phyloP scores from a whole-genome alignment of 768 basidiomycete species.

The Panaeolus cyanescens region DNA sequence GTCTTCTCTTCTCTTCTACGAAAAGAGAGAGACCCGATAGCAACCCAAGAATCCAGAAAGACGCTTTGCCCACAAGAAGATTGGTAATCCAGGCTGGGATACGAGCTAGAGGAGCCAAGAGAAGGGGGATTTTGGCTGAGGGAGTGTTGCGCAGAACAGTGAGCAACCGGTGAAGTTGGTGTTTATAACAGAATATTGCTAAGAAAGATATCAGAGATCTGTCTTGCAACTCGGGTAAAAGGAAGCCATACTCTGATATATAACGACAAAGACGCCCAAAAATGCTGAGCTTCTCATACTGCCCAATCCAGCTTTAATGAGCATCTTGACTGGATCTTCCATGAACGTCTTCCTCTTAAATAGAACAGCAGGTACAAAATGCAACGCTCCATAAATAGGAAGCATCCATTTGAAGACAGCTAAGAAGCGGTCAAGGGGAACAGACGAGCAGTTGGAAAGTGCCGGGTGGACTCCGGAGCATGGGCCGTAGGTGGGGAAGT shows the following conservation, averaged over 20 bases:
- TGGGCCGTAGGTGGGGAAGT: slow-evolving; percentile 57
- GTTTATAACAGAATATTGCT: slow-evolving; percentile 71
- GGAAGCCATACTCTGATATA: slow-evolving; percentile 69
- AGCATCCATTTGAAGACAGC: slow-evolving; percentile 84
- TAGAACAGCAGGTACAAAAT: slow-evolving; percentile 83
- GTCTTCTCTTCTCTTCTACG: slow-evolving; percentile 85
- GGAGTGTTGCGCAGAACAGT: slow-evolving; percentile 29
- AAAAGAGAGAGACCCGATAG: slow-evolving; percentile 77
- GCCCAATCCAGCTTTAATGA: slow-evolving; percentile 66
- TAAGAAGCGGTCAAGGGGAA: slow-evolving; percentile 72
- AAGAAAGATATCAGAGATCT: neutral
- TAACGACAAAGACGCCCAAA: slow-evolving; percentile 77
- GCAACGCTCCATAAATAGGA: slow-evolving; percentile 85
- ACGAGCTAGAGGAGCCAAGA: slow-evolving; percentile 34
- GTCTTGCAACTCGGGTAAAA: neutral
- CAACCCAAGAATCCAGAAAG: slow-evolving; percentile 77
- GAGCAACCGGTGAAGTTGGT: slow-evolving; percentile 55
- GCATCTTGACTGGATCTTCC: slow-evolving; percentile 64
- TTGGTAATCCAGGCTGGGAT: slow-evolving; percentile 52
- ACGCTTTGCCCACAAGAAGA: slow-evolving; percentile 63
- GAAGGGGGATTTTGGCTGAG: slow-evolving; percentile 7
- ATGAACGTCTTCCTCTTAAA: slow-evolving; percentile 75
- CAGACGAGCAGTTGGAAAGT: slow-evolving; percentile 57
- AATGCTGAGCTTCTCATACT: slow-evolving; percentile 87
- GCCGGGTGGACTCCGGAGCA: slow-evolving; percentile 82